A percentile compares a stretch with the other conserved stretches of the same genome.
Evolutionary conservation across 306 rosid genomes (phyloP).

Genomic region (Prunus salicina): DNA sequence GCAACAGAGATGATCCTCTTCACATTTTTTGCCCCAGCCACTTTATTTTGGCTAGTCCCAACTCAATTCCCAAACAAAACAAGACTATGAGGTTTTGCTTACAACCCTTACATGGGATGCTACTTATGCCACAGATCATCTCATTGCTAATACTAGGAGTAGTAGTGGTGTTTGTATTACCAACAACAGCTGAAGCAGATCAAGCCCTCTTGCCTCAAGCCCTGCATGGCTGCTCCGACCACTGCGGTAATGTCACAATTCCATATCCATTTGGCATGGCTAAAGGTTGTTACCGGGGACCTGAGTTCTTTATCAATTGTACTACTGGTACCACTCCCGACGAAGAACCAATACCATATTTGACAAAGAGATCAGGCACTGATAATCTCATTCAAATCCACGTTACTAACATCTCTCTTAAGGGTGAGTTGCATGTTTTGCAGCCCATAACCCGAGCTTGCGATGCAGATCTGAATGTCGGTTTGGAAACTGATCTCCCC

Average conservation of each 20-base stretch:
- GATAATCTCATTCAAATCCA: not conserved
- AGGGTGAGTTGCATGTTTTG: not conserved
- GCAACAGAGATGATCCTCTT: too few relatives aligned
- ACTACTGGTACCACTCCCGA: not conserved
- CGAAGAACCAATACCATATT: too few relatives aligned
- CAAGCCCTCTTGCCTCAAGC: not conserved
- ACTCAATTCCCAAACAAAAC: not conserved
- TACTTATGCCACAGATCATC: not conserved
- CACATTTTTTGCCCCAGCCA: too few relatives aligned
- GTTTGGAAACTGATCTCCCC: not conserved
- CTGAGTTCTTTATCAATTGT: constrained; percentile 2
- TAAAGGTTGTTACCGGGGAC: not conserved
- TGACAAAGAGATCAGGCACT: too few relatives aligned
- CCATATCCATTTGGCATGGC: constrained; percentile 2
- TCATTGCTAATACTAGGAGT: not conserved
- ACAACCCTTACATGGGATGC: not conserved
- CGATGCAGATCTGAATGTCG: not conserved
- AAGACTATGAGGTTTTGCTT: not conserved
- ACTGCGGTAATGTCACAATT: not conserved
- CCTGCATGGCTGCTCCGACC: not conserved
- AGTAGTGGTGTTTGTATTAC: not conserved
- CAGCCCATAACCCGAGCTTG: not conserved
- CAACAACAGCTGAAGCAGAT: not conserved
- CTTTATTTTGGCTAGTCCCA: too few relatives aligned
- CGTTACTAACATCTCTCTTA: not conserved